Conservation (phyloP, 2,329 filamentous ascomycete species). For the Ceratocystis colombiana region DNA sequence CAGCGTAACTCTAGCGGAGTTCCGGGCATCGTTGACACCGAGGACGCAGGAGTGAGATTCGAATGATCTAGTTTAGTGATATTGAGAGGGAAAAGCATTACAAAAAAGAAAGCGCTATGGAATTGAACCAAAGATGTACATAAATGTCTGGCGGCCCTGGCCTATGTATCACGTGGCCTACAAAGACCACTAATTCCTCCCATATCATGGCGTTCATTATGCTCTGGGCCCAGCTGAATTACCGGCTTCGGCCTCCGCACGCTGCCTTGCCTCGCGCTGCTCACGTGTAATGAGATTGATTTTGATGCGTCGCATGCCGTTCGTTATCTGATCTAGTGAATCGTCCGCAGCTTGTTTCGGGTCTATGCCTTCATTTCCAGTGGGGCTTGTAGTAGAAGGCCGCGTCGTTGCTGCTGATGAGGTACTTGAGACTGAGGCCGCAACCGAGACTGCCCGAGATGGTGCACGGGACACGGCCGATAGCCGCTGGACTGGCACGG, state of each 20-base stretch:
- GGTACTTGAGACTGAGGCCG: background rate
- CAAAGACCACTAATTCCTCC: background rate
- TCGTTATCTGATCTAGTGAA: constrained; percentile 46
- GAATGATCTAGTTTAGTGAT: background rate
- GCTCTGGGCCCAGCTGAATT: background rate
- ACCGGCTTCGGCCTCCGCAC: constrained; percentile 15
- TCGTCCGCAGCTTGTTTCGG: constrained; percentile 29
- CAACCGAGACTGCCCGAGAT: constrained; percentile 13
- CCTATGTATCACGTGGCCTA: background rate
- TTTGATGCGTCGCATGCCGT: constrained; percentile 52
- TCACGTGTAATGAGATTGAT: constrained; percentile 51
- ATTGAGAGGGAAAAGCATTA: constrained; percentile 8
- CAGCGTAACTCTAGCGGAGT: constrained; percentile 37
- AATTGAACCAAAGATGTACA: constrained; percentile 7
- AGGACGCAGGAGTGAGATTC: background rate
- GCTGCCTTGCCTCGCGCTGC: constrained; percentile 41
- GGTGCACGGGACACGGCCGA: constrained; percentile 17
- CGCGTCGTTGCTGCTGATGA: constrained; percentile 21
- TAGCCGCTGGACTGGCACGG: constrained; percentile 1
- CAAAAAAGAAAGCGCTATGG: background rate
- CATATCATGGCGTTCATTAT: background rate
- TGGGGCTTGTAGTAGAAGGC: constrained; percentile 23
- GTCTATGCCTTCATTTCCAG: background rate
- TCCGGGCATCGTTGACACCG: constrained; percentile 31
- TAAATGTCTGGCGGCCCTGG: background rate